These are phyloP conservation scores for Leccinum griseonigrum DNA, from an alignment of 1,284 basidiomycete species.

Conservation along the genomic window DNA sequence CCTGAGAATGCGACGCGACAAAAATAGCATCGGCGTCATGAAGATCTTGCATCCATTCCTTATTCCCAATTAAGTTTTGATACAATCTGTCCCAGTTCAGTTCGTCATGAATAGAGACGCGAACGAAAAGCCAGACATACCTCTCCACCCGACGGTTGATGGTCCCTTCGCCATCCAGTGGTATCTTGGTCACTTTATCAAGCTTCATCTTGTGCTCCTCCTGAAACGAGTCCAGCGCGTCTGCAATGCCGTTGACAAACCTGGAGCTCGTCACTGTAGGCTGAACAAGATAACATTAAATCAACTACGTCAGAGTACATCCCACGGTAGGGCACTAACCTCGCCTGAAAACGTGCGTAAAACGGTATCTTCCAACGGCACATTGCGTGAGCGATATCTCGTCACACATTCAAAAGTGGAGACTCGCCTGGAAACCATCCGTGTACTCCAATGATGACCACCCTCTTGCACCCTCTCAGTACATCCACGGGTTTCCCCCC, in stretches of 20 bases:
- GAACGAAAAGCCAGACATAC: slow-evolving; percentile 41
- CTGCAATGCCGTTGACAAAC: slow-evolving; percentile 84
- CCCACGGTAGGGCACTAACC: slow-evolving; percentile 40
- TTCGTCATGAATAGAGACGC: neutral
- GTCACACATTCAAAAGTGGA: slow-evolving; percentile 3
- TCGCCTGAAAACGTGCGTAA: slow-evolving; percentile 72
- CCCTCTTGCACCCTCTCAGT: slow-evolving; percentile 60
- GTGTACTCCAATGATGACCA: slow-evolving; percentile 85
- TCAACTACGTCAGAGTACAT: slow-evolving; percentile 28
- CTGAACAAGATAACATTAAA: slow-evolving; percentile 42
- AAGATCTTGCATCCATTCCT: slow-evolving; percentile 85
- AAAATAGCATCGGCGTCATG: slow-evolving; percentile 89
- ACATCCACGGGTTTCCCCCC: slow-evolving; percentile 38
- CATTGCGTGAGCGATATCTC: slow-evolving; percentile 13
- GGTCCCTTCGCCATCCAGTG: slow-evolving; percentile 92
- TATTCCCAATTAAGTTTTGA: slow-evolving; percentile 67
- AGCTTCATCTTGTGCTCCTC: slow-evolving; percentile 54
- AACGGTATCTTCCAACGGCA: slow-evolving; percentile 45
- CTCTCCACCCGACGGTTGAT: slow-evolving; percentile 83
- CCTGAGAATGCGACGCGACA: slow-evolving; percentile 93
- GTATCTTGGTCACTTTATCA: slow-evolving; percentile 81
- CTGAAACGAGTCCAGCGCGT: slow-evolving; percentile 74
- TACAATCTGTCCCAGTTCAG: slow-evolving; percentile 57
- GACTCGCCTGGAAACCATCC: slow-evolving; percentile 78
- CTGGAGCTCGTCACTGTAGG: slow-evolving; percentile 91